phyloP scores from a whole-genome alignment of 176 grass and related monocot genomes.

The Themeda triandra region DNA sequence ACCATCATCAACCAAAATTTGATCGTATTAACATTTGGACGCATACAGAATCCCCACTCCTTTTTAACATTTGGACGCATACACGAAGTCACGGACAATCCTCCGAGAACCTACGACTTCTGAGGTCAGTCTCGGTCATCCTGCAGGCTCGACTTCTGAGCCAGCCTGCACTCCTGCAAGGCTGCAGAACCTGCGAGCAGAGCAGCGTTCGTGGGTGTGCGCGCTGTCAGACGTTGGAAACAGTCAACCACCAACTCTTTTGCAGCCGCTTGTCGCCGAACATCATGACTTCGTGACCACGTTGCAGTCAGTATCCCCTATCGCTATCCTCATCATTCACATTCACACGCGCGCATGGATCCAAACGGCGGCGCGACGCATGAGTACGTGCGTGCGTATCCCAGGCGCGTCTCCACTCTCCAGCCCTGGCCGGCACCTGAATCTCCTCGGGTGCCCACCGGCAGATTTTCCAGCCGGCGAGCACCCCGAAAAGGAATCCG shows the following conservation, averaged over 20 bases:
- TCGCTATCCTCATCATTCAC: not conserved
- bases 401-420: not conserved
- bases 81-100: not conserved
- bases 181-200: not conserved
- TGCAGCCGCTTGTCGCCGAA: not conserved
- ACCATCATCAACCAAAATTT: too few species aligned
- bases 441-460: conserved; percentile 7
- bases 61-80: too few species aligned
- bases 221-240: not conserved
- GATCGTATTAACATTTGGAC: too few species aligned
- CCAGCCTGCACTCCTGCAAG: not conserved
- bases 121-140: not conserved
- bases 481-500: not conserved
- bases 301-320: not conserved
- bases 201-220: not conserved
- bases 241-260: not conserved
- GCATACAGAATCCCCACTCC: too few species aligned
- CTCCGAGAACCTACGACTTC: conserved; percentile 3
- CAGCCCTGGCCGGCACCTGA: conserved; percentile 6
- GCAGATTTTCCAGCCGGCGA: conserved; percentile 18
- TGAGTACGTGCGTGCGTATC: not conserved
- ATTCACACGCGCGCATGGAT: too few species aligned
- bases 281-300: not conserved
- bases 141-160: not conserved
- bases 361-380: not conserved